Evolutionary conservation across 371 early-diverging fungal genomes (phyloP).

Genomic region (Mucor circinelloides): DNA sequence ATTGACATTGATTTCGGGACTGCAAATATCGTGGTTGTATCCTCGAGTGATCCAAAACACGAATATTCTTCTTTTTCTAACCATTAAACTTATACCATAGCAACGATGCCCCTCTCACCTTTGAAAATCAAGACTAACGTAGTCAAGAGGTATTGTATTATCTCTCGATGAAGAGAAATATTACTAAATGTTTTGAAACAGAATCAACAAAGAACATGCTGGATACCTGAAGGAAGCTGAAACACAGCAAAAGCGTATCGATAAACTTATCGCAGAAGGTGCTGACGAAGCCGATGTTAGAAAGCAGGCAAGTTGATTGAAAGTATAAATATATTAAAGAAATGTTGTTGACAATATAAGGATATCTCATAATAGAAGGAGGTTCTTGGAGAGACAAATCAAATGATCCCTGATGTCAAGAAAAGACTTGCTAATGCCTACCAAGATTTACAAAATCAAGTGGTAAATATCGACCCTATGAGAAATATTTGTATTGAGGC

Average conservation of each 20-base stretch:
- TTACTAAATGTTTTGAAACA: background rate
- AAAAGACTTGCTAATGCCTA: conserved; percentile 61
- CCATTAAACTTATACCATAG: background rate
- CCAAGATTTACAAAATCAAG: conserved; percentile 53
- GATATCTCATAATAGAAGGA: conserved; percentile 53
- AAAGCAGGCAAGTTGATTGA: conserved; percentile 60
- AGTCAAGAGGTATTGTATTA: conserved; percentile 57
- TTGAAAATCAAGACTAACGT: conserved; percentile 75
- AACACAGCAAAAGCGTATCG: conserved; percentile 68
- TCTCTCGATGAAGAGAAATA: too few species aligned
- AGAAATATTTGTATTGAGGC: background rate
- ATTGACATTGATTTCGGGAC: too few species aligned
- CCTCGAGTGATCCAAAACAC: background rate
- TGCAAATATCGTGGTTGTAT: too few species aligned
- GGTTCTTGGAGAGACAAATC: conserved; percentile 73
- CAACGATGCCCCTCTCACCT: conserved; percentile 53
- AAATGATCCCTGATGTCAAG: conserved; percentile 78
- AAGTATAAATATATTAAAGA: too few species aligned
- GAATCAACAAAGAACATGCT: conserved; percentile 63
- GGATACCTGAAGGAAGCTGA: conserved; percentile 67
- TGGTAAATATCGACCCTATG: conserved; percentile 28
- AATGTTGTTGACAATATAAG: background rate
- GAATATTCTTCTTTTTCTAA: background rate
- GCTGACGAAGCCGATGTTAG: conserved; percentile 70
- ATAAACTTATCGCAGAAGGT: conserved; percentile 57